Conservation (phyloP, 352 stramenopile species). For the Phytopythium chamaehyphon region DNA sequence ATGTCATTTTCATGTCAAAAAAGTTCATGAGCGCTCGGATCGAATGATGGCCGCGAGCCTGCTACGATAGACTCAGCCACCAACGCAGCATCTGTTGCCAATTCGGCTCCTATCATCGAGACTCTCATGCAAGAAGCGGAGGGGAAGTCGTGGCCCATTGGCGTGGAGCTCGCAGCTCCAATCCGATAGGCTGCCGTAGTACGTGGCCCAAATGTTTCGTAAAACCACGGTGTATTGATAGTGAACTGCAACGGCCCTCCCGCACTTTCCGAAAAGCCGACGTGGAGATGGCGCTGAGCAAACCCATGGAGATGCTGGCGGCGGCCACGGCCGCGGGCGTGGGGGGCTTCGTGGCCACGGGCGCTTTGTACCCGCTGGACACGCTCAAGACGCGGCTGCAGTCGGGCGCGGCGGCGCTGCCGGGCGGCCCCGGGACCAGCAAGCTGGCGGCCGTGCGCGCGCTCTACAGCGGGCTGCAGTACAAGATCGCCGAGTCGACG, state of each 20-base stretch:
- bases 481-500: conserved; percentile 80
- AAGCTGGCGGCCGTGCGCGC: conserved; percentile 20
- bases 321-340: conserved; percentile 71
- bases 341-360: conserved; percentile 72
- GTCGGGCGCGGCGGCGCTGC: conserved; percentile 54
- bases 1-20: no score
- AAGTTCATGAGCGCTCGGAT: no score
- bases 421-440: conserved; percentile 23
- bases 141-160: no score
- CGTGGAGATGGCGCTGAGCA: conserved; percentile 54
- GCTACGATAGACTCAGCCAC: no score
- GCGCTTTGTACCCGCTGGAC: conserved; percentile 80
- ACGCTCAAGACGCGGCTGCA: conserved; percentile 89
- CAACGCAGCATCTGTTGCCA: no score
- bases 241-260: background rate
- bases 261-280: conserved; percentile 6
- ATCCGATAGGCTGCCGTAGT: no score
- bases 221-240: no score
- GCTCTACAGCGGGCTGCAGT: conserved; percentile 80
- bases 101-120: no score
- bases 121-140: no score
- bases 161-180: no score
- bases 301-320: conserved; percentile 81
- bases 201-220: no score
- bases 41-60: no score